These are phyloP conservation scores for Coniochaeta ligniaria DNA, from an alignment of 2,329 filamentous ascomycete genomes.

Conservation along the genomic window DNA sequence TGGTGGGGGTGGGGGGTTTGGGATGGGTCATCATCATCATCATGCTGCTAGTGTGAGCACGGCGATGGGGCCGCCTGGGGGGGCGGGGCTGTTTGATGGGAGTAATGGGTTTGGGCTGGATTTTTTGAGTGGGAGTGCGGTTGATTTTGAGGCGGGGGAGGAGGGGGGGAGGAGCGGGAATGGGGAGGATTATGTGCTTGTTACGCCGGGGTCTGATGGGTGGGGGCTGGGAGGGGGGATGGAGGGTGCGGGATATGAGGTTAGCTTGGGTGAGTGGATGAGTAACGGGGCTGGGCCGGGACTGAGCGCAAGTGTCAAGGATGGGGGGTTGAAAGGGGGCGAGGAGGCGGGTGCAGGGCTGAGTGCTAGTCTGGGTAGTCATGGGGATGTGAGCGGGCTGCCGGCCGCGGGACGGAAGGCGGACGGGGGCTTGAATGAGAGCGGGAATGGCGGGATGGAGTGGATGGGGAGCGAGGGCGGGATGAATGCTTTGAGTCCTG, in stretches of 20 bases:
- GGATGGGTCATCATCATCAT: conserved; percentile 7
- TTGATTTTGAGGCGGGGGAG: conserved; percentile 16
- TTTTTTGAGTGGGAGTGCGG: conserved; percentile 18
- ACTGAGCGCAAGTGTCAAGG: neutral
- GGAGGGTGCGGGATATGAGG: neutral
- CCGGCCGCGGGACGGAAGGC: neutral
- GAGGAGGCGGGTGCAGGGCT: neutral
- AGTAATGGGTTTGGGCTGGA: conserved; percentile 18
- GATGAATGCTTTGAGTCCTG: conserved; percentile 18
- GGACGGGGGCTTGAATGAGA: neutral
- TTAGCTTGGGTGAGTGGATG: neutral
- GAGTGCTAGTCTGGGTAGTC: neutral
- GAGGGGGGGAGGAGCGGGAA: neutral
- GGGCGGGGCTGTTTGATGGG: conserved; percentile 16
- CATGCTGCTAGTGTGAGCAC: conserved; percentile 15
- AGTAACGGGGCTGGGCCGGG: neutral
- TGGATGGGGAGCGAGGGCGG: conserved; percentile 15
- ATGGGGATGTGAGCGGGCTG: neutral
- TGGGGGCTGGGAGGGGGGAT: conserved; percentile 18
- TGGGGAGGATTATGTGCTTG: conserved; percentile 17
- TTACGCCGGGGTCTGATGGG: conserved; percentile 14
- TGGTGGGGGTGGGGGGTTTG: no score
- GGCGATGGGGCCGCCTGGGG: conserved; percentile 9
- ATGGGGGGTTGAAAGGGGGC: neutral
- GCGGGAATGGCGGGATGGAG: conserved; percentile 8